Percentiles rank a stretch among this genome's conserved stretches.
Evolutionary conservation across 495 filamentous ascomycete species (phyloP).

Genomic region (Penicillium fimorum): DNA sequence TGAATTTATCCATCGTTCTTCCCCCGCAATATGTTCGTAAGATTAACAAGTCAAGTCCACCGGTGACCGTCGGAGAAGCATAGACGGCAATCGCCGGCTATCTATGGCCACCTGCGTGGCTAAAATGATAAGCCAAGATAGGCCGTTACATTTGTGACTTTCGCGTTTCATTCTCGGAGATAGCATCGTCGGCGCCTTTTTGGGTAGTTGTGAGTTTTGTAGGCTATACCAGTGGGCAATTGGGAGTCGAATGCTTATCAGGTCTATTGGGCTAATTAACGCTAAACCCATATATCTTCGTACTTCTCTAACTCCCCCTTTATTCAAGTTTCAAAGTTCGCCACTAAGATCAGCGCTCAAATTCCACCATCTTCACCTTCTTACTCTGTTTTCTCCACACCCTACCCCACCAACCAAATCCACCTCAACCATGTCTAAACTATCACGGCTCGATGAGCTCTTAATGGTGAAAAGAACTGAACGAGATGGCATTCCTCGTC

Average conservation of each 20-base stretch:
- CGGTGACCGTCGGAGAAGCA: constrained; percentile 7
- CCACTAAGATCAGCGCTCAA: not conserved
- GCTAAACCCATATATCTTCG: not conserved
- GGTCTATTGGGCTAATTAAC: not conserved
- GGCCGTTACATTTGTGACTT: not conserved
- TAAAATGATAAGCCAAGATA: not conserved
- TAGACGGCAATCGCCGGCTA: not conserved
- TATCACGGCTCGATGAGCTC: constrained; percentile 19
- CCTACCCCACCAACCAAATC: not conserved
- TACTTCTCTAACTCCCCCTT: not conserved
- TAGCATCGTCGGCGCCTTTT: not conserved
- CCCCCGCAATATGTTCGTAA: not conserved
- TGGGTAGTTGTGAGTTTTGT: not conserved
- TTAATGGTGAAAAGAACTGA: constrained; percentile 25
- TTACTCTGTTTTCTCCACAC: not conserved
- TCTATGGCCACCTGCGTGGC: constrained; percentile 1
- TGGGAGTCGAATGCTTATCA: not conserved
- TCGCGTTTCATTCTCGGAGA: not conserved
- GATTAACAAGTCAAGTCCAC: not conserved
- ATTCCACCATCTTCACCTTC: not conserved
- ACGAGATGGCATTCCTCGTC: constrained; percentile 20
- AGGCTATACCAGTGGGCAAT: not conserved
- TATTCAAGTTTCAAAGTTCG: not conserved
- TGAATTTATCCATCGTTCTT: not conserved
- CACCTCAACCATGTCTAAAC: constrained; percentile 12